These are phyloP conservation scores for Lentinula edodes DNA, from an alignment of 768 basidiomycete genomes.

Conservation along the genomic window DNA sequence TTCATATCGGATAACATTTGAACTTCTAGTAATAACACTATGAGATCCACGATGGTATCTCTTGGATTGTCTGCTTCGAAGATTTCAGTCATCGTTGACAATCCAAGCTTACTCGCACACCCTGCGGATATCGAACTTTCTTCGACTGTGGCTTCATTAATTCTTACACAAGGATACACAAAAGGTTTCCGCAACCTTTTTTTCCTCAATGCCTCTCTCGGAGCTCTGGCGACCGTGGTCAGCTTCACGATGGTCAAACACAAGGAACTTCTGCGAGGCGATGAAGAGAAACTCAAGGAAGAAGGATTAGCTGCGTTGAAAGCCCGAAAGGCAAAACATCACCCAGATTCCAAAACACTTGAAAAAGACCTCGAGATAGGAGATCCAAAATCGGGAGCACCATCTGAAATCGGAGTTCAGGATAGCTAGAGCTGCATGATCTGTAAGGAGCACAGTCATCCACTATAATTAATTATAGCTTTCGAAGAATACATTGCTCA, in stretches of 20 bases:
- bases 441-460: too few relatives aligned
- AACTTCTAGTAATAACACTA: constrained; percentile 37
- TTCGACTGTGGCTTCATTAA: constrained; percentile 25
- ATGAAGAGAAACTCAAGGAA: constrained; percentile 46
- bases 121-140: constrained; percentile 32
- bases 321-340: neutral
- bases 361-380: neutral
- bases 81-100: constrained; percentile 41
- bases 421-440: neutral
- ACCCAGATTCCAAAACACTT: neutral
- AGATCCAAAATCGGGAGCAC: neutral
- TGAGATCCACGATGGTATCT: constrained; percentile 32
- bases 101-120: constrained; percentile 33
- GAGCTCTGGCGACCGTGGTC: constrained; percentile 48
- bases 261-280: constrained; percentile 50
- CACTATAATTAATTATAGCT: too few relatives aligned
- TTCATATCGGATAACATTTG: neutral
- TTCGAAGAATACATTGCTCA: too few relatives aligned
- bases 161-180: constrained; percentile 47
- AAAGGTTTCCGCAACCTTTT: constrained; percentile 56
- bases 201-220: constrained; percentile 52
- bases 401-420: neutral
- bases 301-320: constrained; percentile 16
- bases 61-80: constrained; percentile 30
- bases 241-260: constrained; percentile 58